Evolutionary conservation across 768 basidiomycete species (phyloP), one percentile per base, ranked within the genome.

Genomic region (Naematelia encephala): DNA sequence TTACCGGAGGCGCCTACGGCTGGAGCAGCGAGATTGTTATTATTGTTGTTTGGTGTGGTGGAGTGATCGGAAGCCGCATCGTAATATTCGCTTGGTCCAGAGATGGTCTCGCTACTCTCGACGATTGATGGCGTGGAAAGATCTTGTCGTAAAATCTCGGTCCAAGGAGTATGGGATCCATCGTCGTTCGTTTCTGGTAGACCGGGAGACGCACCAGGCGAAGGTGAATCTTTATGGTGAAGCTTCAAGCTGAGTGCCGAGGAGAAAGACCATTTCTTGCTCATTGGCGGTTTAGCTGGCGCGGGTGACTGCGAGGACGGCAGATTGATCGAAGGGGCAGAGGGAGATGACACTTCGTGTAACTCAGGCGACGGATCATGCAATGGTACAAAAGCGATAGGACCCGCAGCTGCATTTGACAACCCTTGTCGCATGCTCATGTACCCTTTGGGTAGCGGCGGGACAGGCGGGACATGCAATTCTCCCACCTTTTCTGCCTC

Each of bases 261-360:
- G 4, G 73, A 75, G 64, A 77, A 77, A 1, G 76, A 77, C 74
- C 74, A 77, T 61, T 77, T 77, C 54, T 77, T 77, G 58, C 50
- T 66, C 70, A 76, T 73, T 21, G 48, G 48, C 29, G 51, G 23
- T 12, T 21, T 27, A 5, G 34, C 25, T 16, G 51, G 29, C 3
- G 28, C 51, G 3, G 51, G 51, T 21, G 51, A 29, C 11, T 29
- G 29, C 4, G 51, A 52, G n/a, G 51, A 19, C n/a, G 51, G 26
- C 14, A 22, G n/a, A 10, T 46, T 47, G n/a, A 47, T 46, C 58
- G 45, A 13, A 16, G 59, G 56, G 1, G 60, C 54, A 14, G 60
- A 59, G 14, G 59, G 27, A 12, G 57, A n/a, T 12, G 60, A 56
- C 10, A 27, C 30, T 10, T 39, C 34, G 34, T 39, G 34, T 16